Evolutionary conservation across 106 monocot species (phyloP).

Genomic region (Platanthera guangdongensis): DNA sequence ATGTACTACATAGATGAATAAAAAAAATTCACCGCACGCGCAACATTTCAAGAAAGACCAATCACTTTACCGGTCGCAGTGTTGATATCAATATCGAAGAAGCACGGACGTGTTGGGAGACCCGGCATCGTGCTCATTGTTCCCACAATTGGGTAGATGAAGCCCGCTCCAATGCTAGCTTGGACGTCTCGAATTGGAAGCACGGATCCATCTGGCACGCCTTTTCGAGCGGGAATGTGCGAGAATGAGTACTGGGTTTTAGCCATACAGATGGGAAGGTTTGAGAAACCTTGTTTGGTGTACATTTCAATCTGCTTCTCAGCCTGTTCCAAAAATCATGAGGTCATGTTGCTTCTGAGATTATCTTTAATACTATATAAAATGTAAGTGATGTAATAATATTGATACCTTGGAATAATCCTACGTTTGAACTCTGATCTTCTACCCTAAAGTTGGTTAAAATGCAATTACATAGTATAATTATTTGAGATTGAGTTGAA

Average conservation of each 20-base stretch:
- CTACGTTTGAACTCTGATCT: no score
- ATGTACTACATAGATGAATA: no score
- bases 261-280: conserved; percentile 91
- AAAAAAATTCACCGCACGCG: neutral
- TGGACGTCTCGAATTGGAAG: conserved; percentile 89
- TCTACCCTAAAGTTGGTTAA: no score
- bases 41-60: conserved; percentile 60
- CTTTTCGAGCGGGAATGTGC: conserved; percentile 68
- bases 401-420: no score
- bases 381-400: no score
- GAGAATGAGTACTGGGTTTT: conserved; percentile 99
- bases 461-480: no score
- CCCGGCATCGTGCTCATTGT: conserved; percentile 99
- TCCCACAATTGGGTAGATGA: conserved; percentile 84
- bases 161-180: conserved; percentile 96
- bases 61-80: conserved; percentile 68
- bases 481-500: no score
- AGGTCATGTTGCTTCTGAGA: neutral
- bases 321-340: conserved; percentile 30
- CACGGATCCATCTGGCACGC: conserved; percentile 79
- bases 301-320: conserved; percentile 96
- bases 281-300: conserved; percentile 80
- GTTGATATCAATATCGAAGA: conserved; percentile 93
- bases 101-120: conserved; percentile 94
- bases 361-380: neutral